phyloP scores from a whole-genome alignment of 306 rosid genomes.

The Trifolium pratense region DNA sequence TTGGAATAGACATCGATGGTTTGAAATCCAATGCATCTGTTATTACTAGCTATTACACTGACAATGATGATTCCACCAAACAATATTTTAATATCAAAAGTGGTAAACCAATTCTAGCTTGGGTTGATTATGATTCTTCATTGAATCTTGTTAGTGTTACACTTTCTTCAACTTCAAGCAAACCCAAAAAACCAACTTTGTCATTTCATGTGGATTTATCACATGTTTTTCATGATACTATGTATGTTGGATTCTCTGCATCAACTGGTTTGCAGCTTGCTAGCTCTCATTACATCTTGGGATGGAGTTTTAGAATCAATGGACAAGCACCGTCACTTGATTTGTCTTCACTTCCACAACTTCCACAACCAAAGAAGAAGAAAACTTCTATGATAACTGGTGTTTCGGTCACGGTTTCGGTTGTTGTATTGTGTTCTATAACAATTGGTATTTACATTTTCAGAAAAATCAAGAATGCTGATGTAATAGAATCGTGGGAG shows the following conservation, averaged over 20 bases:
- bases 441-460: constrained; percentile 46
- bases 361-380: constrained; percentile 63
- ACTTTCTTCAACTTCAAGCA: constrained; percentile 41
- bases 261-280: constrained; percentile 81
- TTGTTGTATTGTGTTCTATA: constrained; percentile 44
- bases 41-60: constrained; percentile 51
- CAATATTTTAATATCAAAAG: constrained; percentile 55
- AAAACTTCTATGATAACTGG: constrained; percentile 47
- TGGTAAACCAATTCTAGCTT: constrained; percentile 64
- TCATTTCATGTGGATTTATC: constrained; percentile 64
- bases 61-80: constrained; percentile 38
- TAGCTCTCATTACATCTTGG: constrained; percentile 75
- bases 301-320: constrained; percentile 81
- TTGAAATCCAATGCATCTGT: constrained; percentile 59
- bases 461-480: constrained; percentile 60
- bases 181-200: constrained; percentile 60
- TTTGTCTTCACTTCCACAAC: constrained; percentile 64
- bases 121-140: constrained; percentile 79
- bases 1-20: constrained; percentile 75
- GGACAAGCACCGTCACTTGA: constrained; percentile 39
- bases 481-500: constrained; percentile 79
- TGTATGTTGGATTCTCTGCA: constrained; percentile 88
- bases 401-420: constrained; percentile 43
- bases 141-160: constrained; percentile 40
- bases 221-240: constrained; percentile 53